Conservation (phyloP, 352 stramenopile species). For the Aphanomyces cochlioides region DNA sequence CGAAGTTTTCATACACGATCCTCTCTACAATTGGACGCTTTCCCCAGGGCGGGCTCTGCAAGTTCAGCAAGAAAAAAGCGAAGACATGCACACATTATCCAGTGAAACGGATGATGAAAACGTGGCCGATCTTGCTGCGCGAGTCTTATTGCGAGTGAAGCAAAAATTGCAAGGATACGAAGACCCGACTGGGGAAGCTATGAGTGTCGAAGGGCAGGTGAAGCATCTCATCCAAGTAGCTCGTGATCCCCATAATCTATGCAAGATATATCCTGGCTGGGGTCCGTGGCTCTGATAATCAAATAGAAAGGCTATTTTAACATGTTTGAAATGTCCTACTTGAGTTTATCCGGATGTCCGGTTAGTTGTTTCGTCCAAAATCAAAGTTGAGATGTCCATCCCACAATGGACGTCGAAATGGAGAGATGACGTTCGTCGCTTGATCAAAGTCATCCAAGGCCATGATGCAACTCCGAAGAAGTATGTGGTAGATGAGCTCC, state of each 20-base stretch:
- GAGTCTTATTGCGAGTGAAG: conserved; percentile 94
- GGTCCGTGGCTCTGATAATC: conserved; percentile 87
- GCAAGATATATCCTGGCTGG: conserved; percentile 94
- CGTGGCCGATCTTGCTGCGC: conserved; percentile 83
- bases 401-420: conserved; percentile 19
- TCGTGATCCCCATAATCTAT: conserved; percentile 94
- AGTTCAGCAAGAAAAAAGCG: conserved; percentile 52
- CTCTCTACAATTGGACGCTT: conserved; percentile 98
- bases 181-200: conserved; percentile 92
- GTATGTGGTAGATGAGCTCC: conserved; percentile 22
- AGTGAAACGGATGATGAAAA: conserved; percentile 48
- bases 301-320: not conserved
- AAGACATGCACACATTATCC: not conserved
- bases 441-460: conserved; percentile 1
- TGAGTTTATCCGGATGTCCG: conserved; percentile 19
- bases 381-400: conserved; percentile 1
- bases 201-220: conserved; percentile 98
- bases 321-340: not conserved
- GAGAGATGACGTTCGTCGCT: conserved; percentile 12
- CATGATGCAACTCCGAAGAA: not conserved
- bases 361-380: not conserved
- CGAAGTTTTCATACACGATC: conserved; percentile 98
- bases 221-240: conserved; percentile 97
- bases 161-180: conserved; percentile 99
- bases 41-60: conserved; percentile 85